phyloP scores from a whole-genome alignment of 768 basidiomycete species.

The Leccinum broughii region DNA sequence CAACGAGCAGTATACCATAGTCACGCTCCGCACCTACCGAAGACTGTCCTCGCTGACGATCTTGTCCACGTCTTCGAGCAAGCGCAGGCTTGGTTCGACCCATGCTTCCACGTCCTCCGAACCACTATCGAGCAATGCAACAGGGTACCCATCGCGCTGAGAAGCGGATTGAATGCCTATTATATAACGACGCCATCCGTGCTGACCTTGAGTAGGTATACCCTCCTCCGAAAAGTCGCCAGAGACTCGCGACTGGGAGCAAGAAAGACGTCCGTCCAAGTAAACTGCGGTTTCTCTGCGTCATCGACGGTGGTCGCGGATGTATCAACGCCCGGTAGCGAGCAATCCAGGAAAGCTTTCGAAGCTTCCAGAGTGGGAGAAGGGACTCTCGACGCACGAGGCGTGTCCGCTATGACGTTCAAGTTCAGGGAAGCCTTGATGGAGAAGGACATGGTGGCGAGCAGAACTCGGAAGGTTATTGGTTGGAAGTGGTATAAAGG shows the following conservation, averaged over 20 bases:
- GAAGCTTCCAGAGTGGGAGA: conserved; percentile 16
- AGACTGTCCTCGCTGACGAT: conserved; percentile 29
- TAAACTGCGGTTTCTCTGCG: conserved; percentile 38
- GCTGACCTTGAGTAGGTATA: conserved; percentile 53
- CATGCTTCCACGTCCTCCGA: conserved; percentile 21
- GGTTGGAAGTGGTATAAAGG: background rate
- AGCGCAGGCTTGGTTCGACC: conserved; percentile 20
- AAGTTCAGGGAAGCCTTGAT: conserved; percentile 16
- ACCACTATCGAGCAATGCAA: conserved; percentile 46
- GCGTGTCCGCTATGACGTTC: conserved; percentile 22
- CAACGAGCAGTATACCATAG: background rate
- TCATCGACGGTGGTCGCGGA: background rate
- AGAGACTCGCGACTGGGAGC: conserved; percentile 38
- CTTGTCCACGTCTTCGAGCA: conserved; percentile 36
- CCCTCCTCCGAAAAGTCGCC: conserved; percentile 41
- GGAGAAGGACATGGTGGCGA: conserved; percentile 4
- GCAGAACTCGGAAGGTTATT: background rate
- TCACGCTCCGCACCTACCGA: conserved; percentile 28
- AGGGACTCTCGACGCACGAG: conserved; percentile 26
- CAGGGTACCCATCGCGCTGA: conserved; percentile 41
- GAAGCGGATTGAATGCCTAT: conserved; percentile 10
- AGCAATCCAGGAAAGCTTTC: conserved; percentile 1
- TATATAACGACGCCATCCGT: conserved; percentile 1
- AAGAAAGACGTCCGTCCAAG: conserved; percentile 47
- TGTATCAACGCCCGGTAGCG: background rate